phyloP scores from a whole-genome alignment of 331 rosid genomes.

The Pyrus hybrid region DNA sequence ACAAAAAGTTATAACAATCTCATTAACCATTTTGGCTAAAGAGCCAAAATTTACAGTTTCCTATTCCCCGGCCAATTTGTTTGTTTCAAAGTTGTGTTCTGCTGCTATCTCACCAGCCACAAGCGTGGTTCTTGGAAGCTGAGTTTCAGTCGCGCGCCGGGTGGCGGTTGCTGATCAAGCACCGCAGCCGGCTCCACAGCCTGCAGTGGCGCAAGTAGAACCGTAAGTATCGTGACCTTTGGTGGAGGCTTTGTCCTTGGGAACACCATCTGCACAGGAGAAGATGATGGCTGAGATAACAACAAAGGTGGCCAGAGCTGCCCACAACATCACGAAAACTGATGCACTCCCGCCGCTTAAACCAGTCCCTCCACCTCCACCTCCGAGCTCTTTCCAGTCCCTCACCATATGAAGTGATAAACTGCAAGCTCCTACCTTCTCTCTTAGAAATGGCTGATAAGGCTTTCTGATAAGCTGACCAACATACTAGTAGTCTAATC shows the following conservation, averaged over 20 bases:
- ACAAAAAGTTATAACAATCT: too few species aligned
- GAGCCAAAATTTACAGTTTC: too few species aligned
- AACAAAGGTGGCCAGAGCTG: constrained; percentile 23
- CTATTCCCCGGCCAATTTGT: neutral
- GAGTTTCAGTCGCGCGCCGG: too few species aligned
- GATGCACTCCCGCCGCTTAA: neutral
- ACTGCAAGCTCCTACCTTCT: too few species aligned
- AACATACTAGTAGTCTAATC: neutral
- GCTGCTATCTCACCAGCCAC: too few species aligned
- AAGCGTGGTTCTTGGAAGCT: too few species aligned
- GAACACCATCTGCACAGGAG: constrained; percentile 54
- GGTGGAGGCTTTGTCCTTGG: constrained; percentile 37
- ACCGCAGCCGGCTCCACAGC: constrained; percentile 53
- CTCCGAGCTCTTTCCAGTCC: constrained; percentile 24
- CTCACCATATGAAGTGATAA: constrained; percentile 11
- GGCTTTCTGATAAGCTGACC: neutral
- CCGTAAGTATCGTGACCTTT: constrained; percentile 15
- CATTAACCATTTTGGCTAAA: too few species aligned
- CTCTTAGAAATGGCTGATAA: neutral
- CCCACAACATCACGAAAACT: constrained; percentile 34
- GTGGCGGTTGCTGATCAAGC: constrained; percentile 19
- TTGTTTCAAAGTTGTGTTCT: neutral
- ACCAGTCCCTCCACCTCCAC: neutral
- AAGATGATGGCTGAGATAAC: constrained; percentile 43
- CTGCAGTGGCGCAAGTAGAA: constrained; percentile 30